Conservation (phyloP, 2,329 filamentous ascomycete species). For the Tolypocladium album region DNA sequence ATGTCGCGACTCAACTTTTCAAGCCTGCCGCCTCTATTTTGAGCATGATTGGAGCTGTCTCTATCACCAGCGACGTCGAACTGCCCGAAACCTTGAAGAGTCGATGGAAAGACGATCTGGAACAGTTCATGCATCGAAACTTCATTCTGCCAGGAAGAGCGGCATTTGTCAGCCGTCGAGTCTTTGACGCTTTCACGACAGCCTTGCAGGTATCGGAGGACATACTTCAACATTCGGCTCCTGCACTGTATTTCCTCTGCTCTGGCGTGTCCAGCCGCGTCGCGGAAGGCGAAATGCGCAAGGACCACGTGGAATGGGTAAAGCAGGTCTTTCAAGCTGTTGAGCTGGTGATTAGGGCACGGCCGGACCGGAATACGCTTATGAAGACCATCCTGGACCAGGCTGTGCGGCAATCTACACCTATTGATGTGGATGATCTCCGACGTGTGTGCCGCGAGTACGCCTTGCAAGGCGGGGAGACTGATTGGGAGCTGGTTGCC, state of each 20-base stretch:
- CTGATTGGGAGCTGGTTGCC: slow-evolving; percentile 32
- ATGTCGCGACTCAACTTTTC: slow-evolving; percentile 38
- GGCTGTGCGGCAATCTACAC: slow-evolving; percentile 16
- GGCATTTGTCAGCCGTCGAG: slow-evolving; percentile 31
- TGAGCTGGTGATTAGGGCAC: slow-evolving; percentile 14
- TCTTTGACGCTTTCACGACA: slow-evolving; percentile 27
- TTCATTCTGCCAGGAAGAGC: slow-evolving; percentile 41
- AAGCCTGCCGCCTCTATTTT: slow-evolving; percentile 25
- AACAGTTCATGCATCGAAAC: slow-evolving; percentile 37
- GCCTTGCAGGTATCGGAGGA: slow-evolving; percentile 27
- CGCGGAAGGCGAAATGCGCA: slow-evolving; percentile 17
- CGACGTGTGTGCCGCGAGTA: slow-evolving; percentile 31
- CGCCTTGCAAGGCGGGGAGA: slow-evolving; percentile 21
- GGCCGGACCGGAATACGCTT: slow-evolving; percentile 14
- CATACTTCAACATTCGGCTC: slow-evolving; percentile 24
- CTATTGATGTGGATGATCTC: slow-evolving; percentile 28
- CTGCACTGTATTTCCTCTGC: slow-evolving; percentile 34
- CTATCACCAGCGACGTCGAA: slow-evolving; percentile 7
- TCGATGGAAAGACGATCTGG: slow-evolving; percentile 35
- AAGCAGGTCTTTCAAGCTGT: slow-evolving; percentile 22
- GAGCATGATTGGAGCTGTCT: slow-evolving; percentile 24
- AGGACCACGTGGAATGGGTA: slow-evolving; percentile 26
- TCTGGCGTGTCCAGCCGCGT: slow-evolving; percentile 14
- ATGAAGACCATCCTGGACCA: slow-evolving; percentile 20
- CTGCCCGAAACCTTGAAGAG: slow-evolving; percentile 9